phyloP scores from a whole-genome alignment of 257 asterid genomes.

The Salvia hispanica region DNA sequence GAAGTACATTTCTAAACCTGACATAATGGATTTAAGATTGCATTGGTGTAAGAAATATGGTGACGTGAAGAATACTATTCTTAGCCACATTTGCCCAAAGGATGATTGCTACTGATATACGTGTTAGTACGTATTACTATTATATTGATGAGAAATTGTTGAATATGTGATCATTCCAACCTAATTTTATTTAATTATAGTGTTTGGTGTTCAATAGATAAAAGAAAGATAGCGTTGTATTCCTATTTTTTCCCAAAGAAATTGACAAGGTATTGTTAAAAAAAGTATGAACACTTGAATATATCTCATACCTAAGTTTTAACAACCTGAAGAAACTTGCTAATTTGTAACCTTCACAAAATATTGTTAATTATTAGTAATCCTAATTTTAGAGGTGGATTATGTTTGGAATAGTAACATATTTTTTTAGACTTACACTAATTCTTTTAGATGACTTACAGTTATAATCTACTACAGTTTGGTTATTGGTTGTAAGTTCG shows the following conservation, averaged over 20 bases:
- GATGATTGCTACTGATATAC: background rate
- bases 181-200: background rate
- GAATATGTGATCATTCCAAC: background rate
- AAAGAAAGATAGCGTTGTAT: background rate
- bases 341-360: background rate
- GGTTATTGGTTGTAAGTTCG: no score
- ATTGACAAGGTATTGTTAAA: background rate
- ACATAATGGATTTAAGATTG: no score
- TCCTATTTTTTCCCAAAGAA: background rate
- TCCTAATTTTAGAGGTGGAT: no score
- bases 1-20: no score
- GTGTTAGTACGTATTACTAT: background rate
- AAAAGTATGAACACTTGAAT: background rate
- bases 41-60: no score
- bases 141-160: no score
- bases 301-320: background rate
- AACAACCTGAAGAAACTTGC: constrained; percentile 10
- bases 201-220: constrained; percentile 5
- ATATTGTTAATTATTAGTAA: no score
- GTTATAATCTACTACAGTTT: no score
- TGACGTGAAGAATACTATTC: background rate
- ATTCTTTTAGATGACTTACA: no score
- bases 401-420: no score
- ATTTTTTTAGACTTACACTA: no score
- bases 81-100: background rate